phyloP scores from a whole-genome alignment of 441 rosid genomes.

The Omphalea diandra region DNA sequence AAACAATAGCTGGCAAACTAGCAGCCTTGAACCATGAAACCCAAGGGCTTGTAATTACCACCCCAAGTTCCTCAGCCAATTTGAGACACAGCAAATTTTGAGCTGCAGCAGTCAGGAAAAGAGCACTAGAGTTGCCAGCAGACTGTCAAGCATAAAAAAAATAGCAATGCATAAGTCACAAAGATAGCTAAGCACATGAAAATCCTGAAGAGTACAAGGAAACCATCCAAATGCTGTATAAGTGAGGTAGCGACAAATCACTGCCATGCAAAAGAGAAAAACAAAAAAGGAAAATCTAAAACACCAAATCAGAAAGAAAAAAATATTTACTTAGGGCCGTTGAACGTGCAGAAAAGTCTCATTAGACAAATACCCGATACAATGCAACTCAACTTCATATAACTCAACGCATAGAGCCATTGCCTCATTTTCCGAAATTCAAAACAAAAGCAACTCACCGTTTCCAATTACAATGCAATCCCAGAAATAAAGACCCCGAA shows the following conservation, averaged over 20 bases:
- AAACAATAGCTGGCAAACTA: slow-evolving; percentile 71
- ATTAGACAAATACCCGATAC: background rate
- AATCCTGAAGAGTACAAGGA: background rate
- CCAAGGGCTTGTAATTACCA: slow-evolving; percentile 77
- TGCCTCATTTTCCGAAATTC: background rate
- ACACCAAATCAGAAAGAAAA: background rate
- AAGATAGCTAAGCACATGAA: background rate
- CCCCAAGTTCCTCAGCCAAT: slow-evolving; percentile 92
- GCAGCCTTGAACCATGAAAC: slow-evolving; percentile 94
- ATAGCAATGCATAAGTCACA: slow-evolving; percentile 22
- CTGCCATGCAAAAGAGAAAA: background rate
- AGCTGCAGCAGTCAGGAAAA: slow-evolving; percentile 95
- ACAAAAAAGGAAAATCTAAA: background rate
- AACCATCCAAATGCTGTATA: slow-evolving; percentile 6
- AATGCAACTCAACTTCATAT: background rate
- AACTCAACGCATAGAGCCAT: background rate
- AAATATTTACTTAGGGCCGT: background rate
- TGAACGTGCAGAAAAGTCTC: background rate
- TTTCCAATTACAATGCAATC: too few species aligned
- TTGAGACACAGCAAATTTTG: slow-evolving; percentile 91
- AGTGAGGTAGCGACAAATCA: background rate
- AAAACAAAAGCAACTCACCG: background rate
- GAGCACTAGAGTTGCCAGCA: slow-evolving; percentile 85
- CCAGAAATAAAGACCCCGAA: too few species aligned
- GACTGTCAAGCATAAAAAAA: slow-evolving; percentile 53